Conservation (phyloP, 2,329 filamentous ascomycete species). For the Amesomyces nigricolor region DNA sequence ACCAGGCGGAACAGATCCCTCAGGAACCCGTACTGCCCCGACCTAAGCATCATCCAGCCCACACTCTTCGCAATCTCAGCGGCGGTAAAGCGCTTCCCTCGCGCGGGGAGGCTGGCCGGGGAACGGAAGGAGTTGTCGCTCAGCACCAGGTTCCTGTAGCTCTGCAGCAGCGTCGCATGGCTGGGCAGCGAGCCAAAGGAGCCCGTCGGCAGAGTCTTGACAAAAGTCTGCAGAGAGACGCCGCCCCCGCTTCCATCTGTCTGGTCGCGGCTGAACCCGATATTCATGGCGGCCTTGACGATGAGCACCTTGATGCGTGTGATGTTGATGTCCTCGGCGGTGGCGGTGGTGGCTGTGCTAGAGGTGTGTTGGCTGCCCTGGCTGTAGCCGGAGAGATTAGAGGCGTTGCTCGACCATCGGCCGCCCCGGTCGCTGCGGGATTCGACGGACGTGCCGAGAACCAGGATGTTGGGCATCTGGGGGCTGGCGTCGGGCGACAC, state of each 20-base stretch:
- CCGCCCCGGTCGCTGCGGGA: constrained; percentile 49
- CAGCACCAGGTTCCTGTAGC: constrained; percentile 74
- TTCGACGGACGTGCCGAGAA: constrained; percentile 65
- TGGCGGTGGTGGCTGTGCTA: constrained; percentile 65
- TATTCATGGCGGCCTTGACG: constrained; percentile 78
- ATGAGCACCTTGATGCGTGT: constrained; percentile 72
- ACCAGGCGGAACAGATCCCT: constrained; percentile 77
- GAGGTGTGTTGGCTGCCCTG: constrained; percentile 61
- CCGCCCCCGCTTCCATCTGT: constrained; percentile 41
- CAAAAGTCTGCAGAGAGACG: constrained; percentile 63
- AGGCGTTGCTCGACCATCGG: constrained; percentile 77
- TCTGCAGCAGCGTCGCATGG: constrained; percentile 66
- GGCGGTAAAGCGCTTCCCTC: constrained; percentile 57
- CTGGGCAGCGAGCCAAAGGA: constrained; percentile 70
- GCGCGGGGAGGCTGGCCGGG: constrained; percentile 48
- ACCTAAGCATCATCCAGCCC: constrained; percentile 63
- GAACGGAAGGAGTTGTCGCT: constrained; percentile 63
- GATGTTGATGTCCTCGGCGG: constrained; percentile 70
- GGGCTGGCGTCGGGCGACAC: constrained; percentile 72
- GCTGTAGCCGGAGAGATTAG: constrained; percentile 73
- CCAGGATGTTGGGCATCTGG: constrained; percentile 78
- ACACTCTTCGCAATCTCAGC: constrained; percentile 78
- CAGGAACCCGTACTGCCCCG: constrained; percentile 70
- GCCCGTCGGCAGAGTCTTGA: constrained; percentile 67
- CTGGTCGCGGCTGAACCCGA: constrained; percentile 64